Percentiles rank a stretch among this genome's conserved stretches.
Evolutionary conservation across 345 rosid species (phyloP).

Genomic region (Euphorbia pulcherrima): DNA sequence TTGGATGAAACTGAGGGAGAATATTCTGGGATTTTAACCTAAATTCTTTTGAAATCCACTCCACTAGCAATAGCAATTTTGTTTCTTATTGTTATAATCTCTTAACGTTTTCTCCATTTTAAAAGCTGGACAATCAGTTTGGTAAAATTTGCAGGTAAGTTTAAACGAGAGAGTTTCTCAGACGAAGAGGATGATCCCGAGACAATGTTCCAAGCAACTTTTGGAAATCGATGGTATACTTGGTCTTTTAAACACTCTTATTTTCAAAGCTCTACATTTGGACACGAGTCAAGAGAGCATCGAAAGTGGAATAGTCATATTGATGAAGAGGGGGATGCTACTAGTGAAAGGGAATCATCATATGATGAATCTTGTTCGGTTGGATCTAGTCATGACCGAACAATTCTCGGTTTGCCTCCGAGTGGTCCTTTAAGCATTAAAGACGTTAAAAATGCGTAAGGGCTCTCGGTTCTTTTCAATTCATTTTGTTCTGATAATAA

Average conservation of each 20-base stretch:
- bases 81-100: neutral
- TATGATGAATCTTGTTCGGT: conserved; percentile 35
- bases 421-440: conserved; percentile 56
- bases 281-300: conserved; percentile 61
- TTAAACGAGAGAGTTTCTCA: conserved; percentile 35
- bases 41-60: neutral
- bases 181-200: conserved; percentile 46
- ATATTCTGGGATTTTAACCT: neutral
- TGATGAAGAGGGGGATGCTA: conserved; percentile 36
- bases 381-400: conserved; percentile 63
- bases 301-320: conserved; percentile 39
- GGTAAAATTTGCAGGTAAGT: conserved; percentile 37
- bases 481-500: neutral
- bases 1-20: neutral
- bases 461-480: neutral
- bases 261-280: conserved; percentile 32
- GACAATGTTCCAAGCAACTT: conserved; percentile 36
- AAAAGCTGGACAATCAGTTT: neutral
- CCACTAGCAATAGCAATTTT: neutral
- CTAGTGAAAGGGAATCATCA: conserved; percentile 39
- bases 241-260: conserved; percentile 38
- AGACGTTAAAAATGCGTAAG: conserved; percentile 86
- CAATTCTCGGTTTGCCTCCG: conserved; percentile 58
- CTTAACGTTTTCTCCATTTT: neutral
- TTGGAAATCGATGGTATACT: conserved; percentile 47